Percentiles rank a stretch among this genome's conserved stretches.
These are phyloP conservation scores for Penicillium nucicola DNA, from an alignment of 495 filamentous ascomycete species.

Conservation along the genomic window DNA sequence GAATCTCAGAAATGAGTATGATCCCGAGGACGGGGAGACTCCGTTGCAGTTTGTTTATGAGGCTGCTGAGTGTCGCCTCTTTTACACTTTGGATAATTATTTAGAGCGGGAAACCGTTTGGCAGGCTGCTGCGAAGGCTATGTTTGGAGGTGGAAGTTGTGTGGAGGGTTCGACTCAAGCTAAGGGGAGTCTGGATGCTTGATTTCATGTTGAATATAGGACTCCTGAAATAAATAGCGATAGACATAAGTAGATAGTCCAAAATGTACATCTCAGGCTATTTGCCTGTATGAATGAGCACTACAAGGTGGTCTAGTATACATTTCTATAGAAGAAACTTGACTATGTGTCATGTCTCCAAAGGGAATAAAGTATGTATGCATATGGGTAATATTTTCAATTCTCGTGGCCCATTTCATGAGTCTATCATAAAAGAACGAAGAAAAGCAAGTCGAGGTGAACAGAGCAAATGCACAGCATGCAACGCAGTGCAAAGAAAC, in stretches of 20 bases:
- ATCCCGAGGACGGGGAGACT: slow-evolving; percentile 23
- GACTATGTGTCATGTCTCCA: background rate
- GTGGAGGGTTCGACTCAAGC: slow-evolving; percentile 26
- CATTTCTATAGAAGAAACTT: background rate
- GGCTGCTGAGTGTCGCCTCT: slow-evolving; percentile 37
- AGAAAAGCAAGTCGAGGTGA: slow-evolving; percentile 42
- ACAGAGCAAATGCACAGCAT: slow-evolving; percentile 32
- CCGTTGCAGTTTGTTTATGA: slow-evolving; percentile 39
- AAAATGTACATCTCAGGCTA: too few relatives aligned
- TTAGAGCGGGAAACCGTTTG: slow-evolving; percentile 23
- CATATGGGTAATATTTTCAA: slow-evolving; percentile 22
- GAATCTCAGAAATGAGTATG: slow-evolving; percentile 29
- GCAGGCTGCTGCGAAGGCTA: slow-evolving; percentile 24
- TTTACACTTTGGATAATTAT: slow-evolving; percentile 32
- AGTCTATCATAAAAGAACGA: slow-evolving; percentile 44
- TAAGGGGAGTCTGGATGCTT: slow-evolving; percentile 22
- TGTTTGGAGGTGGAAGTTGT: slow-evolving; percentile 25
- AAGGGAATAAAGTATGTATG: background rate
- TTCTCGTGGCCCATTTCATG: slow-evolving; percentile 45
- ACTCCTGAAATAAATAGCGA: too few relatives aligned
- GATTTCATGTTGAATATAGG: background rate
- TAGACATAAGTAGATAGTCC: too few relatives aligned
- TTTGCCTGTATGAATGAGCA: too few relatives aligned
- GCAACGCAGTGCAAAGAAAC: slow-evolving; percentile 24
- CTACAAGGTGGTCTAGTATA: background rate